Percentiles rank a stretch among this genome's conserved stretches.
phyloP scores from a whole-genome alignment of 2,329 filamentous ascomycete species.

The Dactylonectria estremocensis region DNA sequence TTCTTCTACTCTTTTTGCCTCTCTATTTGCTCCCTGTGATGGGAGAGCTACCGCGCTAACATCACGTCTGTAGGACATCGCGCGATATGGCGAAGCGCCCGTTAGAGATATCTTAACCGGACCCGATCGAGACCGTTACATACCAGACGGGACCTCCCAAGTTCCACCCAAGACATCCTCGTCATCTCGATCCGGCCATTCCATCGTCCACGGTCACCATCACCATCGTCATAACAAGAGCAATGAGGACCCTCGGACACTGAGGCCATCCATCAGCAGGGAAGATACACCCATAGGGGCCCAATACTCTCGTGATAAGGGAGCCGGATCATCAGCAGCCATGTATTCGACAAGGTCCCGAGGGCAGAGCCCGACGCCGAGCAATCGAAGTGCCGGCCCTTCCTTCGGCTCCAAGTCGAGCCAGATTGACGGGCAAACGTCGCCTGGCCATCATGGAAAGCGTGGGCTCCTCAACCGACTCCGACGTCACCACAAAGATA shows the following conservation, averaged over 20 bases:
- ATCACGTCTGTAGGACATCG: slow-evolving; percentile 72
- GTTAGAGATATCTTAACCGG: slow-evolving; percentile 79
- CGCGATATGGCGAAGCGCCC: slow-evolving; percentile 83
- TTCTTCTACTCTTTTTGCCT: slow-evolving; percentile 15
- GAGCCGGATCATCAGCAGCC: slow-evolving; percentile 63
- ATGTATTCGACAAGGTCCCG: slow-evolving; percentile 69
- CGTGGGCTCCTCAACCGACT: slow-evolving; percentile 67
- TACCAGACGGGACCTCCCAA: slow-evolving; percentile 63
- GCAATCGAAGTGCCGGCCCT: slow-evolving; percentile 72
- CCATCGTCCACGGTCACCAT: slow-evolving; percentile 75
- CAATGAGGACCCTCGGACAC: slow-evolving; percentile 75
- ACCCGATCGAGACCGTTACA: slow-evolving; percentile 78
- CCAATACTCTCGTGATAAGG: slow-evolving; percentile 63
- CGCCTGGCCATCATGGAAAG: slow-evolving; percentile 69
- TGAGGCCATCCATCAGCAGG: slow-evolving; percentile 81
- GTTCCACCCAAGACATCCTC: slow-evolving; percentile 74
- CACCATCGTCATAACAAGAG: slow-evolving; percentile 80
- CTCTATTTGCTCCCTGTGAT: slow-evolving; percentile 15
- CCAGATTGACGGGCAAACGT: slow-evolving; percentile 69
- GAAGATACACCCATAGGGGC: slow-evolving; percentile 74
- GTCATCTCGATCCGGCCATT: slow-evolving; percentile 72
- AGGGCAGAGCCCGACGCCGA: slow-evolving; percentile 87
- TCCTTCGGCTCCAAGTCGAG: slow-evolving; percentile 63
- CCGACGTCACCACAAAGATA: slow-evolving; percentile 69
- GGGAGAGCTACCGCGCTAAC: slow-evolving; percentile 44